Evolutionary conservation across 1,139 yeast genomes (phyloP).

Genomic region (Scheffersomyces parashehatae): DNA sequence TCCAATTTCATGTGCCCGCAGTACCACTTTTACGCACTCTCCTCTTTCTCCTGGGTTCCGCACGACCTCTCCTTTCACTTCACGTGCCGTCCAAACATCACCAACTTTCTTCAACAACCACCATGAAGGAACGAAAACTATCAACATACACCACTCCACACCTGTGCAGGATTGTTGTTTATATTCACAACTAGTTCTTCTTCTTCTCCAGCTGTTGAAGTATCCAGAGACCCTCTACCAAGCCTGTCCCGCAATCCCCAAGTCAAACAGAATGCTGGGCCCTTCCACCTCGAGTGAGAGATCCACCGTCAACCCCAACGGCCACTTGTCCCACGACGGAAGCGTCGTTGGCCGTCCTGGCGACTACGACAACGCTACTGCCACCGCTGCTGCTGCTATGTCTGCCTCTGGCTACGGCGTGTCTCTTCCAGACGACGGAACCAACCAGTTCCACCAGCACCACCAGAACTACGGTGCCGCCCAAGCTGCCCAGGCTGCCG

Average conservation of each 20-base stretch:
- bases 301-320: conserved; percentile 21
- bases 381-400: conserved; percentile 23
- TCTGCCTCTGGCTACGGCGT: conserved; percentile 14
- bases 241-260: not conserved
- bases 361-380: conserved; percentile 17
- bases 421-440: conserved; percentile 20
- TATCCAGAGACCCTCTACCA: conserved; percentile 1
- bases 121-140: not conserved
- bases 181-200: not conserved
- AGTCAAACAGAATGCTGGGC: conserved; percentile 24
- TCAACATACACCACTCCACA: not conserved
- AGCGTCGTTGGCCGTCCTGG: conserved; percentile 6
- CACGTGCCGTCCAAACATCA: not conserved
- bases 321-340: conserved; percentile 9
- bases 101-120: not conserved
- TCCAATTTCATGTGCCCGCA: not conserved
- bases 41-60: not conserved
- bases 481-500: conserved; percentile 27
- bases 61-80: not conserved
- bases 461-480: conserved; percentile 23
- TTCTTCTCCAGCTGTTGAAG: conserved; percentile 1
- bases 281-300: conserved; percentile 37
- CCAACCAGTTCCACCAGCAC: conserved; percentile 26
- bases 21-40: not conserved
- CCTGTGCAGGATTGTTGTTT: conserved; percentile 1